Conservation (phyloP, 176 grass and related monocot genomes). For the Thinopyrum elongatum region DNA sequence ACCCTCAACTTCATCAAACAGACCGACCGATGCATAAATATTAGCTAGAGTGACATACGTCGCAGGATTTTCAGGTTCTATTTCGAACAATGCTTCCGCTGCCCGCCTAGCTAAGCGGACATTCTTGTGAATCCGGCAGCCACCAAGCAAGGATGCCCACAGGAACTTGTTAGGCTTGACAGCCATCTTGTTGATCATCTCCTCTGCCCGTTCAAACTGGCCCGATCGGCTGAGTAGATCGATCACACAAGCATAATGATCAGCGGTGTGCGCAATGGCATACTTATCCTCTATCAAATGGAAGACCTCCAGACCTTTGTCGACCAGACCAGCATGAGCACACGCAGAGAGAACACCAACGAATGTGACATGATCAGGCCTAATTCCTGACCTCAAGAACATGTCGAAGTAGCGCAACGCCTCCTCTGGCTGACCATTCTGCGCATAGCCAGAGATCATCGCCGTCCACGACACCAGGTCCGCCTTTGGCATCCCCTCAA, state of each 20-base stretch:
- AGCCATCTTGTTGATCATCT: slow-evolving; percentile 57
- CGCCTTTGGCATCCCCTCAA: slow-evolving; percentile 38
- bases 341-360: slow-evolving; percentile 78
- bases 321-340: slow-evolving; percentile 69
- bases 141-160: slow-evolving; percentile 79
- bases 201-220: slow-evolving; percentile 56
- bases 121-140: slow-evolving; percentile 70
- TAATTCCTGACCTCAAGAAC: slow-evolving; percentile 53
- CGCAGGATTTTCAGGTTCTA: slow-evolving; percentile 80
- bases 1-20: slow-evolving; percentile 66
- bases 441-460: slow-evolving; percentile 62
- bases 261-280: slow-evolving; percentile 47
- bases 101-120: slow-evolving; percentile 49
- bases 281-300: slow-evolving; percentile 62
- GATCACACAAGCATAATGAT: slow-evolving; percentile 83
- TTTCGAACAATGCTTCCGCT: slow-evolving; percentile 67
- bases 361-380: slow-evolving; percentile 65
- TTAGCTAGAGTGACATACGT: slow-evolving; percentile 87
- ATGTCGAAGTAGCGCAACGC: slow-evolving; percentile 58
- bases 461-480: slow-evolving; percentile 81
- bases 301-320: slow-evolving; percentile 66
- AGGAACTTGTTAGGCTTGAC: slow-evolving; percentile 78
- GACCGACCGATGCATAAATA: slow-evolving; percentile 55
- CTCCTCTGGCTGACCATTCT: slow-evolving; percentile 73
- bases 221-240: slow-evolving; percentile 75